A percentile compares a stretch with the other conserved stretches of the same genome.
phyloP scores from a whole-genome alignment of 2,329 filamentous ascomycete species.

The Purpureocillium takamizusanense region DNA sequence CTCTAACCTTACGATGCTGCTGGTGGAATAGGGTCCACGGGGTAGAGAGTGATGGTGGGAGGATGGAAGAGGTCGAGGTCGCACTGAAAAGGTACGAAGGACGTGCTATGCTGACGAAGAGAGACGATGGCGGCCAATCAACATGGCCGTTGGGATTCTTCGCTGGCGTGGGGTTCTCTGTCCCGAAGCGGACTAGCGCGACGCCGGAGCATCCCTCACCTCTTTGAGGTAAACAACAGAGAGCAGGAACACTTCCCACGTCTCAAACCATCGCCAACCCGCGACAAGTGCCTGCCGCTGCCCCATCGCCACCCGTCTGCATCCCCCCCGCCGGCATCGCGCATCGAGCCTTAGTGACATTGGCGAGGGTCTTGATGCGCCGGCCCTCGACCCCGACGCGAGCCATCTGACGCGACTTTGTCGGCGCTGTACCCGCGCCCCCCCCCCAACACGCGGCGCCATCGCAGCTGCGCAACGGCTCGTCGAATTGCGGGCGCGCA shows the following conservation, averaged over 20 bases:
- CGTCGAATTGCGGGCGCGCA: background rate
- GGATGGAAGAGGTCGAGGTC: too few relatives aligned
- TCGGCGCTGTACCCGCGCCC: background rate
- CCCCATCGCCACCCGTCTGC: background rate
- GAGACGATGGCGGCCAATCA: conserved; percentile 3
- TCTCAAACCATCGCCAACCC: conserved; percentile 2
- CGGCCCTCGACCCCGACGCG: conserved; percentile 5
- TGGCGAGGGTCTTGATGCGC: conserved; percentile 1
- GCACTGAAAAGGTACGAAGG: background rate
- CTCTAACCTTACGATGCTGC: too few relatives aligned
- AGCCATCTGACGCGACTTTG: conserved; percentile 6
- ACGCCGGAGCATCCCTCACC: conserved; percentile 1
- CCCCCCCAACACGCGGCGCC: conserved; percentile 4
- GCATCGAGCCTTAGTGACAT: too few relatives aligned
- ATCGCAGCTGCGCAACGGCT: too few relatives aligned
- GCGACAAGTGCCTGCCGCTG: conserved; percentile 1
- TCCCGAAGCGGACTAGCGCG: conserved; percentile 7
- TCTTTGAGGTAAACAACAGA: conserved; percentile 10
- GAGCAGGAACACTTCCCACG: conserved; percentile 4
- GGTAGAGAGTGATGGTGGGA: too few relatives aligned
- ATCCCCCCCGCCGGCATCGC: background rate
- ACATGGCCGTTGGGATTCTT: background rate
- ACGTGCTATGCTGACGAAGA: too few relatives aligned
- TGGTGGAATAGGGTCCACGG: too few relatives aligned
- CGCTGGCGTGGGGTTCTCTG: conserved; percentile 1